These are phyloP conservation scores for Pyrus communis DNA, from an alignment of 306 rosid species.

Conservation along the genomic window DNA sequence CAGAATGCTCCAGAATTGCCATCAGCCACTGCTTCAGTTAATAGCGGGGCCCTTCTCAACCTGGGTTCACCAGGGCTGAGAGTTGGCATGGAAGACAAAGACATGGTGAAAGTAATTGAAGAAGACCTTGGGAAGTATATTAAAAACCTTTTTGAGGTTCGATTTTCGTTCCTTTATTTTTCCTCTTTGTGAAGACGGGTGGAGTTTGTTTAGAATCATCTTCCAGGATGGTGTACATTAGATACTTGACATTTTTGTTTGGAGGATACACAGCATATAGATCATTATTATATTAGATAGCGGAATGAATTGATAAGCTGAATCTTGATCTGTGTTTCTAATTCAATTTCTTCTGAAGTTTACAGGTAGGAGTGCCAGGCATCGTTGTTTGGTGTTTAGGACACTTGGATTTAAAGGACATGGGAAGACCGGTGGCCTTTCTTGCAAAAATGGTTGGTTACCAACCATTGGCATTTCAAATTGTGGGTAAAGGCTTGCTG, in stretches of 20 bases:
- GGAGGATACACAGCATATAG: background rate
- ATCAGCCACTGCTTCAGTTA: slow-evolving; percentile 77
- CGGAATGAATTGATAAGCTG: background rate
- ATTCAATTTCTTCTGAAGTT: slow-evolving; percentile 22
- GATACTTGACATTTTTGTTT: background rate
- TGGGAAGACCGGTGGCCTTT: slow-evolving; percentile 84
- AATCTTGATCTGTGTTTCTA: slow-evolving; percentile 12
- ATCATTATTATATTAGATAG: background rate
- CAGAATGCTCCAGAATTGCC: slow-evolving; percentile 84
- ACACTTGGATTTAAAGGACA: slow-evolving; percentile 54
- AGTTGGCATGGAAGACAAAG: slow-evolving; percentile 73
- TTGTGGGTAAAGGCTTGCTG: slow-evolving; percentile 73
- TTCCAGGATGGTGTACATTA: background rate
- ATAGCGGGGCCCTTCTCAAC: slow-evolving; percentile 79
- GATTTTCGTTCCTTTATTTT: slow-evolving; percentile 16
- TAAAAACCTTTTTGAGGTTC: slow-evolving; percentile 73
- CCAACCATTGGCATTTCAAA: slow-evolving; percentile 75
- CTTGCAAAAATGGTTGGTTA: slow-evolving; percentile 82
- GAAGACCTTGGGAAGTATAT: slow-evolving; percentile 82
- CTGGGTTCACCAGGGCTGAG: slow-evolving; percentile 75
- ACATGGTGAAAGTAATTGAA: slow-evolving; percentile 70
- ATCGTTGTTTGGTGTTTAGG: slow-evolving; percentile 67
- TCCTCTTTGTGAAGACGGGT: background rate
- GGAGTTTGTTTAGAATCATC: background rate
- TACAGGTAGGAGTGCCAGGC: slow-evolving; percentile 83